Conservation (phyloP, 176 grass and related monocot genomes). For the Bonia amplexicaulis region DNA sequence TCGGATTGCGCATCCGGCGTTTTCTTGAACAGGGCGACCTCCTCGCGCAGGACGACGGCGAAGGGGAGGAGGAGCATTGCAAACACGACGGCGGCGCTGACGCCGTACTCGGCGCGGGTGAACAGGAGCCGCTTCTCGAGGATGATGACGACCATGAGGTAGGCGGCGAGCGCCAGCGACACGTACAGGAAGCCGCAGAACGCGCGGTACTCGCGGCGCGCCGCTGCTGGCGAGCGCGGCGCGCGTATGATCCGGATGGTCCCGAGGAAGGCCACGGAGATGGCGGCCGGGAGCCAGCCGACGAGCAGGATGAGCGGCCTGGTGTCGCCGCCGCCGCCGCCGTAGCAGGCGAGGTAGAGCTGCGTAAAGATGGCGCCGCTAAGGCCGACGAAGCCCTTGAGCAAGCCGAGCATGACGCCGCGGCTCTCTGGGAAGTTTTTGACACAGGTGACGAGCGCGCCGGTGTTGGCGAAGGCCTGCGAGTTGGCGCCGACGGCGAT, state of each 20-base stretch:
- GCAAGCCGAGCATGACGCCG: slow-evolving; percentile 66
- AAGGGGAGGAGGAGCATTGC: neutral
- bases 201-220: neutral
- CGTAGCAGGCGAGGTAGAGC: slow-evolving; percentile 69
- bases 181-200: slow-evolving; percentile 25
- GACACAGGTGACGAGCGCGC: slow-evolving; percentile 66
- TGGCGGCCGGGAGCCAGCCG: slow-evolving; percentile 42
- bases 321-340: slow-evolving; percentile 11
- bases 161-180: slow-evolving; percentile 28
- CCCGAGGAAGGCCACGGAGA: slow-evolving; percentile 31
- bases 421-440: slow-evolving; percentile 78
- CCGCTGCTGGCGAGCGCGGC: neutral
- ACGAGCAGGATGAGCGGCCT: slow-evolving; percentile 42
- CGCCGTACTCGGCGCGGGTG: slow-evolving; percentile 14
- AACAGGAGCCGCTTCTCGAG: slow-evolving; percentile 18
- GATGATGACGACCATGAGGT: slow-evolving; percentile 23
- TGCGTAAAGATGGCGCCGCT: slow-evolving; percentile 75
- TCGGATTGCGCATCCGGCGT: neutral
- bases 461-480: slow-evolving; percentile 83
- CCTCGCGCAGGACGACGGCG: slow-evolving; percentile 26
- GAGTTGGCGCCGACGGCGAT: slow-evolving; percentile 82
- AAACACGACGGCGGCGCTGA: slow-evolving; percentile 21
- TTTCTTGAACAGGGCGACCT: neutral
- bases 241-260: slow-evolving; percentile 35
- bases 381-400: slow-evolving; percentile 85